These are phyloP conservation scores for Hypsizygus marmoreus DNA, from an alignment of 768 basidiomycete species.

Conservation along the genomic window DNA sequence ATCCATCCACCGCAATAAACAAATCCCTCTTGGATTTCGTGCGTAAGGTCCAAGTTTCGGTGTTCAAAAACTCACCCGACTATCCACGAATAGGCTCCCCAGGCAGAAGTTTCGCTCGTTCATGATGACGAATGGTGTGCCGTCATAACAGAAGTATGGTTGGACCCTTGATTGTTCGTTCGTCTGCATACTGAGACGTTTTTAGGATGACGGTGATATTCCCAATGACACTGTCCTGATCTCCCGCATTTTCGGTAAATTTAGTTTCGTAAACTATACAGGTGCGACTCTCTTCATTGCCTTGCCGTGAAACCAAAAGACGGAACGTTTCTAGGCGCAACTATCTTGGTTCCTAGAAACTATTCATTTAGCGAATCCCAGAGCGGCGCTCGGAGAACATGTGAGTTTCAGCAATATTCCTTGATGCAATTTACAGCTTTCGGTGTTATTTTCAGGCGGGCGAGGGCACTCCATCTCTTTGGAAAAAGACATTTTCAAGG, in stretches of 20 bases:
- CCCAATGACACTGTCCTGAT: constrained; percentile 6
- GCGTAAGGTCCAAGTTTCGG: constrained; percentile 3
- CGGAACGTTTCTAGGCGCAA: no score
- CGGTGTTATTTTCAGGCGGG: no score
- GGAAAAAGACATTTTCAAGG: no score
- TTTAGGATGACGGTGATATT: constrained; percentile 4
- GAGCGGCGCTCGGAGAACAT: no score
- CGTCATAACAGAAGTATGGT: constrained; percentile 11
- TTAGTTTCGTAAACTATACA: background rate
- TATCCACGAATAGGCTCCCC: constrained; percentile 3
- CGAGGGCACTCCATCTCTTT: no score
- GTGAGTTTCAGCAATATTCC: no score
- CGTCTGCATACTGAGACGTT: background rate
- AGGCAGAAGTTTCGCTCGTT: constrained; percentile 14
- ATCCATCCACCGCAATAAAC: constrained; percentile 18
- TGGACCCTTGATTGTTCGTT: background rate
- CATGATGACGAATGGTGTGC: constrained; percentile 21
- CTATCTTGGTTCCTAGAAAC: no score
- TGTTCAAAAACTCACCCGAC: background rate
- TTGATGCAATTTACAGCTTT: no score
- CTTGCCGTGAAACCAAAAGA: no score
- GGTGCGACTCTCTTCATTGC: background rate
- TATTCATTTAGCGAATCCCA: no score
- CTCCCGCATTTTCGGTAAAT: constrained; percentile 6
- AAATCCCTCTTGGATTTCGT: constrained; percentile 12